Evolutionary conservation across 805 yeast genomes (phyloP).

Genomic region (Yarrowia alimentaria): DNA sequence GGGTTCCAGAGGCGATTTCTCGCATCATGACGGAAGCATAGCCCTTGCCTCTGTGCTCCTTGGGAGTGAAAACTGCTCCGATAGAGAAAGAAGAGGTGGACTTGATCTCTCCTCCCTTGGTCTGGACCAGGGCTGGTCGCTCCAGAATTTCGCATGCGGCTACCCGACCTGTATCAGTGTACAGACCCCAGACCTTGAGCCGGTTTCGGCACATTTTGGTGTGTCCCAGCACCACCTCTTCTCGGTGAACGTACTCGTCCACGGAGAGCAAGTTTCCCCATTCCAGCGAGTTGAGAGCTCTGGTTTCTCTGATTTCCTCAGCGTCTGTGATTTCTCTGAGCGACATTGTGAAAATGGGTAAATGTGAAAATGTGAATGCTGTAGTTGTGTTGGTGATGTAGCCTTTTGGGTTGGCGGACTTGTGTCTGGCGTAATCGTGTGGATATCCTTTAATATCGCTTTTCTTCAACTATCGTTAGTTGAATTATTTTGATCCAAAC

Average conservation of each 20-base stretch:
- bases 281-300: constrained; percentile 30
- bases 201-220: constrained; percentile 30
- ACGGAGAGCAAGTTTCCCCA: constrained; percentile 37
- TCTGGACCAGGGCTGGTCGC: constrained; percentile 40
- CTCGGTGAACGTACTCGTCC: constrained; percentile 36
- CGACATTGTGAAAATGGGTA: constrained; percentile 4
- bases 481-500: no score
- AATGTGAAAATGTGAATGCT: no score
- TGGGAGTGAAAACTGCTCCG: constrained; percentile 60
- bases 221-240: constrained; percentile 31
- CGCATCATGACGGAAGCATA: constrained; percentile 44
- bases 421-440: no score
- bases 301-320: constrained; percentile 19
- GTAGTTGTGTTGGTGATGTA: no score
- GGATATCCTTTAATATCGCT: no score
- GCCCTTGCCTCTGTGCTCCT: constrained; percentile 52
- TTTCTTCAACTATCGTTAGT: no score
- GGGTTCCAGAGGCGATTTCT: constrained; percentile 5
- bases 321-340: constrained; percentile 17
- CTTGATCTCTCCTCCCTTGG: constrained; percentile 31
- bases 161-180: constrained; percentile 38
- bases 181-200: constrained; percentile 36
- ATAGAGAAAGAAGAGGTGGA: constrained; percentile 38
- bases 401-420: no score
- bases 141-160: constrained; percentile 49